These are phyloP conservation scores for Xylaria sp. DNA, from an alignment of 2,329 filamentous ascomycete species.

Conservation along the genomic window DNA sequence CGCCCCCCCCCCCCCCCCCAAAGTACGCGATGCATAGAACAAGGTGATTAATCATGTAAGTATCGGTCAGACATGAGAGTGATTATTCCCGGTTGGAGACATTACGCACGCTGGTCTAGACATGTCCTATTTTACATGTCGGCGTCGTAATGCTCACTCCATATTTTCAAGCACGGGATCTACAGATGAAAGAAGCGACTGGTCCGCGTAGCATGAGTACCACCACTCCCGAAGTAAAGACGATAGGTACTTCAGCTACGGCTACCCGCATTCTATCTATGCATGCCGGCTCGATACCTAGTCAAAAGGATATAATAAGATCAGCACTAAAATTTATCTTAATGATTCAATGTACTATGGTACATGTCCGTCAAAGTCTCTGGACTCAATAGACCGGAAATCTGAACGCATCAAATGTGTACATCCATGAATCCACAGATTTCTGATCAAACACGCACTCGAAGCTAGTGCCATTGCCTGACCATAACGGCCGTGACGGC, in stretches of 20 bases:
- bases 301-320: background rate
- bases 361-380: background rate
- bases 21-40: background rate
- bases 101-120: background rate
- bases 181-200: constrained; percentile 4
- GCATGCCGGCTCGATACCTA: background rate
- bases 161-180: background rate
- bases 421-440: constrained; percentile 27
- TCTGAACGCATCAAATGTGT: constrained; percentile 29
- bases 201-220: background rate
- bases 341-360: constrained; percentile 1
- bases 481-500: constrained; percentile 56
- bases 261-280: background rate
- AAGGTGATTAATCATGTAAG: background rate
- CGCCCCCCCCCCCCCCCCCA: too few species aligned
- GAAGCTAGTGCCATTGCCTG: constrained; percentile 44
- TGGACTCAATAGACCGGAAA: constrained; percentile 25
- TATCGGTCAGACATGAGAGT: background rate
- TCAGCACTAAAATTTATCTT: background rate
- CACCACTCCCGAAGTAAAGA: background rate
- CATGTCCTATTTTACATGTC: background rate
- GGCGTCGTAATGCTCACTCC: background rate
- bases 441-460: constrained; percentile 40
- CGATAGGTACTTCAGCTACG: background rate
- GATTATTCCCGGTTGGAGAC: background rate